Percentiles rank a stretch among this genome's conserved stretches.
Conservation (phyloP, 2,329 filamentous ascomycete species). For the Calcarisporium arbuscula region DNA sequence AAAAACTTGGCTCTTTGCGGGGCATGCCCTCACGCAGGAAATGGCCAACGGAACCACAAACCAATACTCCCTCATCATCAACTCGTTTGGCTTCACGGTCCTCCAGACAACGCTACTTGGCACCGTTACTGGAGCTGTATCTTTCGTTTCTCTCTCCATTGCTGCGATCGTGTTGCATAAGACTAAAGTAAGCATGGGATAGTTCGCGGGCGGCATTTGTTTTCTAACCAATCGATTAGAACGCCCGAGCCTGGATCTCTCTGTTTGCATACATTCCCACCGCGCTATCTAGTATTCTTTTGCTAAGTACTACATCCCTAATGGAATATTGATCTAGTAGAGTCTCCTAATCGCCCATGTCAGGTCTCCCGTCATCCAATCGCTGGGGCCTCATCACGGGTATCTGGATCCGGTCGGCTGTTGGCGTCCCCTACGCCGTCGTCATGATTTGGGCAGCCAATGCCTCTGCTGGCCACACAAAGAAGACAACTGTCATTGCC, state of each 20-base stretch:
- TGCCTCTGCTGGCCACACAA: constrained; percentile 30
- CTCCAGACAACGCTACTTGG: constrained; percentile 25
- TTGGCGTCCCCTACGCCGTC: constrained; percentile 13
- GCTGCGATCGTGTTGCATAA: constrained; percentile 6
- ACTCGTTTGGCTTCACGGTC: constrained; percentile 34
- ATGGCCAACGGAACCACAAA: constrained; percentile 32
- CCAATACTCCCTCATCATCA: constrained; percentile 35
- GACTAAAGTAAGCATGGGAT: constrained; percentile 1
- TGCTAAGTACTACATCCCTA: constrained; percentile 1
- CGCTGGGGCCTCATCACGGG: constrained; percentile 12
- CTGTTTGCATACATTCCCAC: constrained; percentile 9
- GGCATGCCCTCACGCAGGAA: constrained; percentile 26
- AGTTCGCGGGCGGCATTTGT: not conserved
- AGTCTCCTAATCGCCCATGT: no score
- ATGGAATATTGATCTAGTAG: not conserved
- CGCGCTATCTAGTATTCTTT: constrained; percentile 9
- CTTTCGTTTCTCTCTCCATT: constrained; percentile 6
- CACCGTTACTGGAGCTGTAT: constrained; percentile 7
- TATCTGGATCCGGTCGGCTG: constrained; percentile 10
- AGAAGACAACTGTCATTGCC: constrained; percentile 34
- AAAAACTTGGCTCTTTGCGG: constrained; percentile 22
- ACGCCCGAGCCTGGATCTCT: constrained; percentile 11
- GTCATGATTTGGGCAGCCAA: constrained; percentile 12
- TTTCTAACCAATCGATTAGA: not conserved
- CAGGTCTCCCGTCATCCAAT: constrained; percentile 8